Base-by-base conservation (phyloP, 75 land plant species). In the Chamaecyparis obtusa region DNA sequence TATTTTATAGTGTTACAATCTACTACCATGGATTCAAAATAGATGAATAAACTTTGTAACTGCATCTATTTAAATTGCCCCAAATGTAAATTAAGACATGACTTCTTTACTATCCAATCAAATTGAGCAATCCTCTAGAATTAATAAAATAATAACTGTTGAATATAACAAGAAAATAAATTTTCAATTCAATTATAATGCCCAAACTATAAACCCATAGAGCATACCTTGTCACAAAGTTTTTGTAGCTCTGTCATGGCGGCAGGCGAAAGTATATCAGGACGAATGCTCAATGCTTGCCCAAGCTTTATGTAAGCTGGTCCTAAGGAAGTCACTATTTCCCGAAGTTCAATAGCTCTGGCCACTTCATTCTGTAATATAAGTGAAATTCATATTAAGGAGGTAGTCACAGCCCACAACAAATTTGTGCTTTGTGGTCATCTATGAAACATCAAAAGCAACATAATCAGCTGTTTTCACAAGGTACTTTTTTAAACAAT, bases 221-320 rank as follows among this genome's bases (percentile, higher is more conserved):
- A 81, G 64, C 41, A 83, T 85, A 98, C 99, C 97, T 98, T 98
- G 84, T 98, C 99, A 89, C 99, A 98, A 75, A 98, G 97, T 89
- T 98, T 98, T 87, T 98, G 99, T 83, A 98, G 91, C 88, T 98
- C 99, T 81, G 91, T 93, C 99, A 98, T 98, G 75, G 99, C 99
- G 43, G 93, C 94, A 44, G 99, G 99, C 64, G 99, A 98, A 57
- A 98, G 90, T 89, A 98, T 96, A 91, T 98, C 99, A 57, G 99
- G 99, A 55, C 99, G 96, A 86, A 98, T 98, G 87, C 99, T 98
- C 83, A 98, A 88, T 83, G 99, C 99, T 89, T 98, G 99, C 57
- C 99, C 99, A 80, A 98, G 96, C 87, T 98, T 98, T 75, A 98
- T 98, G 86, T 98, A 98, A 80, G 99, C 99, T 83, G 99, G 99